phyloP scores from a whole-genome alignment of 1,284 basidiomycete species.

The Ceratobasidium sp. region DNA sequence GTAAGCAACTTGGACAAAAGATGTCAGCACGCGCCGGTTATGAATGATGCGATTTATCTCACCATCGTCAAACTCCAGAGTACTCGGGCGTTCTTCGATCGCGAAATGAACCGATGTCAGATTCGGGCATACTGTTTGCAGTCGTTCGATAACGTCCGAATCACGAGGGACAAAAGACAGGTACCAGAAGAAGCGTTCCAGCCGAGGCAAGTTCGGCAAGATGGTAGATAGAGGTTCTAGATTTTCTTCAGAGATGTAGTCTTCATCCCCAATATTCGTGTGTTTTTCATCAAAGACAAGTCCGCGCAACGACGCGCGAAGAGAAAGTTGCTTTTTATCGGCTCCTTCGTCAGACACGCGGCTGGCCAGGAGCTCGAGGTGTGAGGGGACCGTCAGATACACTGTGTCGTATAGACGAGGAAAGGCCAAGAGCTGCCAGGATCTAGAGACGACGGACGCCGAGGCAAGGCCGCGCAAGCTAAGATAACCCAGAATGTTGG shows the following conservation, averaged over 20 bases:
- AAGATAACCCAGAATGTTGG: neutral
- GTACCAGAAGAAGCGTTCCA: conserved; percentile 12
- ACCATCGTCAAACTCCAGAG: neutral
- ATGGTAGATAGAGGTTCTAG: neutral
- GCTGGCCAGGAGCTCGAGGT: neutral
- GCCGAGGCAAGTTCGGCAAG: neutral
- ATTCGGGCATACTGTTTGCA: conserved; percentile 9
- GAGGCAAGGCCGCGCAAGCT: neutral
- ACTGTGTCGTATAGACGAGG: neutral
- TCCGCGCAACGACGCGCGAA: neutral
- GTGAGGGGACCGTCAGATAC: neutral
- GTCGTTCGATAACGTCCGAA: neutral
- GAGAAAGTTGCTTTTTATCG: neutral
- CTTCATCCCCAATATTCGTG: neutral
- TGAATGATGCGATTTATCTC: neutral
- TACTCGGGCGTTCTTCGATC: neutral
- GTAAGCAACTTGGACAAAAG: neutral
- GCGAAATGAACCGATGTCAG: neutral
- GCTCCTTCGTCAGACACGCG: neutral
- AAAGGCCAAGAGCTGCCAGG: conserved; percentile 1
- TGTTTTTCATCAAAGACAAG: neutral
- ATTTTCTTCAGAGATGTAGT: neutral
- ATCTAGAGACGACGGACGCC: neutral
- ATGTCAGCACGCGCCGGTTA: neutral
- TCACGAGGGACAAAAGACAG: neutral